A percentile compares a stretch with the other conserved stretches of the same genome.
phyloP scores from a whole-genome alignment of 2,329 filamentous ascomycete genomes.

The Colletotrichum sp. region DNA sequence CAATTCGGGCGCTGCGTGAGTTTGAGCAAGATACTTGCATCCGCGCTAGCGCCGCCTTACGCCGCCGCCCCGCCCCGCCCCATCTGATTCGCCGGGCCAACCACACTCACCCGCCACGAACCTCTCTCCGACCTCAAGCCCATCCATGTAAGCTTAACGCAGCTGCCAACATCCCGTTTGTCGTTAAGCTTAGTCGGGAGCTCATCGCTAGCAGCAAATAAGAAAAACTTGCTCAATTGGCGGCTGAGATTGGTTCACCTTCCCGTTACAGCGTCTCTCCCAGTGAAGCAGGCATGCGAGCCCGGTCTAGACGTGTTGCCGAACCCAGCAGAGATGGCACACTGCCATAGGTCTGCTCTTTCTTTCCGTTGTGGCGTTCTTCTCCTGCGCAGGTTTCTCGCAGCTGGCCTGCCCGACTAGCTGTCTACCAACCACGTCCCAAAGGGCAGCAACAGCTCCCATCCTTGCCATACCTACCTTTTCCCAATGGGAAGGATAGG shows the following conservation, averaged over 20 bases:
- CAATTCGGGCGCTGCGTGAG: conserved; percentile 16
- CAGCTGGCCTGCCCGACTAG: neutral
- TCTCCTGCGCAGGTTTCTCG: neutral
- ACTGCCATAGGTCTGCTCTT: neutral
- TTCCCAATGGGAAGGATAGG: neutral
- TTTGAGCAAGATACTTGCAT: conserved; percentile 26
- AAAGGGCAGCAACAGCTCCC: neutral
- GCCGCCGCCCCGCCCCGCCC: neutral
- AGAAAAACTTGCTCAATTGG: conserved; percentile 29
- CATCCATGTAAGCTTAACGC: neutral
- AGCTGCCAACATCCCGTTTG: neutral
- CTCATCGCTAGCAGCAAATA: neutral
- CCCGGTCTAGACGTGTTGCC: neutral
- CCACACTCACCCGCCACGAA: neutral
- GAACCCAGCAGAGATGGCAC: neutral
- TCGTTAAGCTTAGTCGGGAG: neutral
- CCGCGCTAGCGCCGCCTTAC: conserved; percentile 15
- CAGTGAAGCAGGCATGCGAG: neutral
- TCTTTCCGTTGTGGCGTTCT: neutral
- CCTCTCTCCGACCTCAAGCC: neutral
- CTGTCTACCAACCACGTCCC: neutral
- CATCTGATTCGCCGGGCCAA: conserved; percentile 11
- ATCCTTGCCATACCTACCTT: neutral
- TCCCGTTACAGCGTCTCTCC: neutral
- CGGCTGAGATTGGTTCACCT: conserved; percentile 15